These are phyloP conservation scores for Colletotrichum aenigma DNA, from an alignment of 2,329 filamentous ascomycete genomes.

Conservation along the genomic window DNA sequence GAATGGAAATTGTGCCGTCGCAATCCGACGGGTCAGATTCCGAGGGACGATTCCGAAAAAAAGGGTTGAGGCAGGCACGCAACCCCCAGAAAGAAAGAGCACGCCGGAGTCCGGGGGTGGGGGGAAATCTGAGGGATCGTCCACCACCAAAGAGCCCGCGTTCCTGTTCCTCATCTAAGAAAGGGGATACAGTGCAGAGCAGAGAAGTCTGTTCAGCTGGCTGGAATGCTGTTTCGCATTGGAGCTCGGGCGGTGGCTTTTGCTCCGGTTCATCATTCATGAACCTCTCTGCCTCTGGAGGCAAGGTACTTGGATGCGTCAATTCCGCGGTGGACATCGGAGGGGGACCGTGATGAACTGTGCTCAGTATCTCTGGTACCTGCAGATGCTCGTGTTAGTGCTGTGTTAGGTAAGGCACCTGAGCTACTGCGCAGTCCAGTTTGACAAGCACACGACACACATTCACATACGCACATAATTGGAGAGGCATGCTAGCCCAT, in stretches of 20 bases:
- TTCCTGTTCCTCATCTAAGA: not conserved
- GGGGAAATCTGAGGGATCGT: not conserved
- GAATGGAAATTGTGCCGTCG: constrained; percentile 17
- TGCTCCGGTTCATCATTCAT: not conserved
- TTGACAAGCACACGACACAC: not conserved
- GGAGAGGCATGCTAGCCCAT: not conserved
- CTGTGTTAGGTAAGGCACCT: not conserved
- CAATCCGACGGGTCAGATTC: constrained; percentile 19
- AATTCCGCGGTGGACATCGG: not conserved
- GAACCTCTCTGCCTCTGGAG: not conserved
- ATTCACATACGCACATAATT: not conserved
- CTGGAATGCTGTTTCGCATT: constrained; percentile 1
- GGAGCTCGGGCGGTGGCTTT: constrained; percentile 2
- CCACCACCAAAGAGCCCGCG: not conserved
- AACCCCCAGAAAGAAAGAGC: not conserved
- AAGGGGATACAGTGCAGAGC: not conserved
- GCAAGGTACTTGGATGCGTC: not conserved
- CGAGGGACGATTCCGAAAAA: constrained; percentile 9
- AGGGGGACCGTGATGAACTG: not conserved
- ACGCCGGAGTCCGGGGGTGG: constrained; percentile 20
- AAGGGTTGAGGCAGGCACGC: not conserved
- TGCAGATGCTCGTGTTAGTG: not conserved
- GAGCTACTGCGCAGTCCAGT: not conserved
- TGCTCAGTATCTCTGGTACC: not conserved
- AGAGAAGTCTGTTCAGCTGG: not conserved